Conservation (phyloP, 106 monocot species). For the Allium cepa region DNA sequence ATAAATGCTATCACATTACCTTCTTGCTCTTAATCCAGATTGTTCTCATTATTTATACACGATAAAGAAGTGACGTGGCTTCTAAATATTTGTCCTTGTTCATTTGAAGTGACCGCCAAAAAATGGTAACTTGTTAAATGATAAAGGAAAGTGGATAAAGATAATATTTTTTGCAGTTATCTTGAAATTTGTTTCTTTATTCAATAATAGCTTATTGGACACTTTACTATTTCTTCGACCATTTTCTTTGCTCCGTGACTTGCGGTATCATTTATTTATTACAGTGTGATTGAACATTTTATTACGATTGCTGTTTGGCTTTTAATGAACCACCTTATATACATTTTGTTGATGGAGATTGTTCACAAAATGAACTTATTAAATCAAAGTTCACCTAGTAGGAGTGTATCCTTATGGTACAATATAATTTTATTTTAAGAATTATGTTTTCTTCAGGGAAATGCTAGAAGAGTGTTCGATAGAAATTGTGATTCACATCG, state of each 20-base stretch:
- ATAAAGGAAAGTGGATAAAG: no score
- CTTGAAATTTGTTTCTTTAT: no score
- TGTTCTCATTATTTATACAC: no score
- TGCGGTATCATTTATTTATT: not conserved
- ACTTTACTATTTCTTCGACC: not conserved
- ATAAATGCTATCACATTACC: no score
- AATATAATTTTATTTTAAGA: not conserved
- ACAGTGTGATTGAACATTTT: not conserved
- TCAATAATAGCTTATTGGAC: not conserved
- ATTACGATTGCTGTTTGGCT: not conserved
- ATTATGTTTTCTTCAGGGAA: conserved; percentile 49
- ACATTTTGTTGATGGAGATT: not conserved
- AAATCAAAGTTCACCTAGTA: conserved; percentile 1
- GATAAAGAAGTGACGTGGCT: no score
- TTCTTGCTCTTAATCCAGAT: no score
- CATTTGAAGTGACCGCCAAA: no score
- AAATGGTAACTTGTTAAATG: no score
- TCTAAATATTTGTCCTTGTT: no score
- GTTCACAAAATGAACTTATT: not conserved
- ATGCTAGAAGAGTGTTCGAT: conserved; percentile 88
- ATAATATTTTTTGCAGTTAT: no score
- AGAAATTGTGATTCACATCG: conserved; percentile 66
- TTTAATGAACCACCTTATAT: not conserved
- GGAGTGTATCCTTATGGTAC: not conserved
- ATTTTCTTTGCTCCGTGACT: not conserved